Base-by-base conservation (phyloP, 2,329 filamentous ascomycete species). In the Xylaria sp. region DNA sequence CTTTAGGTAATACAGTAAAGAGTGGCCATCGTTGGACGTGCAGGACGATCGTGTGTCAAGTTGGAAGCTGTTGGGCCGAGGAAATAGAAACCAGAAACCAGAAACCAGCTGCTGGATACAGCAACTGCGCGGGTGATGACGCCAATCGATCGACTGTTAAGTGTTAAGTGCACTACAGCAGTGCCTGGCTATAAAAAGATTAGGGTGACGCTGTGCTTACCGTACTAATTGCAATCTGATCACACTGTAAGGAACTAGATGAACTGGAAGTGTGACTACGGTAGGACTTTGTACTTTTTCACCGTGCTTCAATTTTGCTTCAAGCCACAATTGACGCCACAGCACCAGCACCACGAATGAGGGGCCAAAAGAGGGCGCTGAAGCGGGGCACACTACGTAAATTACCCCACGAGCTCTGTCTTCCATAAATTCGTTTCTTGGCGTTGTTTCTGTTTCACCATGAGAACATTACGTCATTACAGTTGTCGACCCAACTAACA, bases 391-490 rank as follows among this genome's bases (percentile, higher is more conserved):
- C 7, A n/a, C 51, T 49, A 63, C 53, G 61, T 63, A 63, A 61
- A 28, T 28, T 46, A 40, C 60, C 36, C 59, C 59, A 63, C 26
- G 49, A n/a, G 20, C 20, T 23, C 23, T n/a, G n/a, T 23, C 23
- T 23, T 48, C 20, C 17, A n/a, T 10, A 23, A 23, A 10, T 38
- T 38, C 6, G 4, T 54, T 36, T 7, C 53, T 57, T 57, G 53
- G 31, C 36, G n/a, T 13, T 11, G 33, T 26, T 42, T 57, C 54
- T 1, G 13, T 17, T 54, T 13, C 7, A 17, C 33, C 26, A n/a
- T 17, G 9, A 6, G 33, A 44, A 26, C 54, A 56, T 64, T 54
- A 69, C 67, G 67, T 69, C 67, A 69, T n/a, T 49, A 38, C 42
- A 15, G 38, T 40, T 5, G 5, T 54, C 7, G 15, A 44, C 13